Conservation (phyloP, 176 grass and related monocot species). For the Musa acuminata region DNA sequence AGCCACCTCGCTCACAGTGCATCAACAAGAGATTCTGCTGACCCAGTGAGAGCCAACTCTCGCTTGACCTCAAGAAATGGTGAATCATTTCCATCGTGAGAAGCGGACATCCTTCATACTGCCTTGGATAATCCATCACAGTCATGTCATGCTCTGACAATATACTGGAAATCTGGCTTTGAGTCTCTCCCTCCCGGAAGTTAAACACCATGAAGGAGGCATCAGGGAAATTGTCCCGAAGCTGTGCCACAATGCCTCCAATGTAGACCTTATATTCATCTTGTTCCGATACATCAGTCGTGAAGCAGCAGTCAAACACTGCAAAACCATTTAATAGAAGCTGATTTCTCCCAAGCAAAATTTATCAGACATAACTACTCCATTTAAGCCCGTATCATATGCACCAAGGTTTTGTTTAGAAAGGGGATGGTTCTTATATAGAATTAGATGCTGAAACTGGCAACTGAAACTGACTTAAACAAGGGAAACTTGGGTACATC, state of each 20-base stretch:
- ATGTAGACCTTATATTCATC: conserved; percentile 68
- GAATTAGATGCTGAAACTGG: too few species aligned
- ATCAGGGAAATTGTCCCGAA: conserved; percentile 69
- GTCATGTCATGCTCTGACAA: conserved; percentile 69
- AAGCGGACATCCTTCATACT: conserved; percentile 83
- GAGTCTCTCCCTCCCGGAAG: conserved; percentile 64
- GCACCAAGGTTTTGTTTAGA: too few species aligned
- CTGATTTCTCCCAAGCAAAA: too few species aligned
- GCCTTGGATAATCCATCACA: conserved; percentile 93
- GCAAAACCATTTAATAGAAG: conserved; percentile 7
- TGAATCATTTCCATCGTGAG: conserved; percentile 91
- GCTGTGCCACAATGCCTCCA: conserved; percentile 62
- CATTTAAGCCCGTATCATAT: too few species aligned
- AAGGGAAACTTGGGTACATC: too few species aligned
- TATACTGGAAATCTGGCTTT: conserved; percentile 58
- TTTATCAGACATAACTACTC: too few species aligned
- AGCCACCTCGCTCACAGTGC: conserved; percentile 92
- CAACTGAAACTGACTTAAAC: too few species aligned
- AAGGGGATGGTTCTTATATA: too few species aligned
- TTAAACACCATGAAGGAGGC: conserved; percentile 98
- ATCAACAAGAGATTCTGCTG: conserved; percentile 87
- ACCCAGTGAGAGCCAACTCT: conserved; percentile 87
- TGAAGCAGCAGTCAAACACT: conserved; percentile 98
- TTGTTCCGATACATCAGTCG: conserved; percentile 73
- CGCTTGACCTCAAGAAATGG: conserved; percentile 79